Percentiles rank a stretch among this genome's conserved stretches.
These are phyloP conservation scores for Trichoderma orchidacearum DNA, from an alignment of 495 filamentous ascomycete genomes.

Conservation along the genomic window DNA sequence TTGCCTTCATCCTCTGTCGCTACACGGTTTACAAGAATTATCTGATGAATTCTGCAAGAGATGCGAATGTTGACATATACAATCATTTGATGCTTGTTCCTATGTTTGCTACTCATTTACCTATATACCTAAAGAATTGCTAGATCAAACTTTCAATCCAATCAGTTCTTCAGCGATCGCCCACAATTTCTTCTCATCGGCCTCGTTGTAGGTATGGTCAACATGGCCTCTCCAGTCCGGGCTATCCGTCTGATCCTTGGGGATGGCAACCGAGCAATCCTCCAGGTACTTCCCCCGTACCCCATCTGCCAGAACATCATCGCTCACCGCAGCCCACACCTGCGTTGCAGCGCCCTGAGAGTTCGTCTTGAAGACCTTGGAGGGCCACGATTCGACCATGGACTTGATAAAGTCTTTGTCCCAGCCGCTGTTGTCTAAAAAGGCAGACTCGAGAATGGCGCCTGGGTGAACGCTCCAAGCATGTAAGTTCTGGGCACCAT, in stretches of 20 bases:
- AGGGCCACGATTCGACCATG: slow-evolving; percentile 6
- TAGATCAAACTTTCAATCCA: background rate
- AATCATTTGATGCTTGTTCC: background rate
- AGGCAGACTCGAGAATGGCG: background rate
- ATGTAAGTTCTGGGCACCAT: slow-evolving; percentile 22
- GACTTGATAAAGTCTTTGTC: slow-evolving; percentile 7
- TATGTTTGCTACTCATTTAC: background rate
- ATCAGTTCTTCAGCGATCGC: slow-evolving; percentile 1
- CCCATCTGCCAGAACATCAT: slow-evolving; percentile 12
- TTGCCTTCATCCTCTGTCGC: no score
- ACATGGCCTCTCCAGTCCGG: slow-evolving; percentile 15
- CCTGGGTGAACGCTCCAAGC: slow-evolving; percentile 27
- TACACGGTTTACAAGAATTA: no score
- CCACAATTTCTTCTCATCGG: slow-evolving; percentile 29
- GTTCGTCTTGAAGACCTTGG: slow-evolving; percentile 15
- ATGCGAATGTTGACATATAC: background rate
- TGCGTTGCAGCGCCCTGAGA: slow-evolving; percentile 34
- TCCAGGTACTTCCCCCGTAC: slow-evolving; percentile 28
- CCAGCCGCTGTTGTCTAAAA: slow-evolving; percentile 8
- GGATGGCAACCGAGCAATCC: slow-evolving; percentile 13
- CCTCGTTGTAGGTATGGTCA: slow-evolving; percentile 20
- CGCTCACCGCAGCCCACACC: slow-evolving; percentile 25
- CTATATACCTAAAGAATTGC: background rate
- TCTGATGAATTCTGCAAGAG: no score
- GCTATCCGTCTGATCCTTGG: slow-evolving; percentile 5